A percentile compares a stretch with the other conserved stretches of the same genome.
Evolutionary conservation across 345 rosid species (phyloP).

Genomic region (Arabidopsis suecica): DNA sequence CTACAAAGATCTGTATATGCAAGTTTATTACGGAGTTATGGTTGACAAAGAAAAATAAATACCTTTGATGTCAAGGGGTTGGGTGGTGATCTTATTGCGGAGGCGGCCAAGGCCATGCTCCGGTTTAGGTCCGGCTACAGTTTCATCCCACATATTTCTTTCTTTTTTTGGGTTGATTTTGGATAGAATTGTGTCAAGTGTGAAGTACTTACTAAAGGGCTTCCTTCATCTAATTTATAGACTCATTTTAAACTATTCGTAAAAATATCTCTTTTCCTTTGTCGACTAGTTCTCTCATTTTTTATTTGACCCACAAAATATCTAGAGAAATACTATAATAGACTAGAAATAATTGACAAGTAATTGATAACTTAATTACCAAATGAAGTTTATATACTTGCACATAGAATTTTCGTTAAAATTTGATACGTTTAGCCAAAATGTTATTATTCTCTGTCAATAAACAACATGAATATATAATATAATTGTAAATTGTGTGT

Average conservation of each 20-base stretch:
- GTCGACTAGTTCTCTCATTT: not conserved
- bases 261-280: conserved; percentile 25
- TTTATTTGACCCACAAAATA: conserved; percentile 23
- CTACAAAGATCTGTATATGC: not conserved
- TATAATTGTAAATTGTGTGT: not conserved
- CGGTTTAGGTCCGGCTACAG: conserved; percentile 87
- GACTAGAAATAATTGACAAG: not conserved
- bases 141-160: conserved; percentile 83
- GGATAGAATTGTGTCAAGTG: not conserved
- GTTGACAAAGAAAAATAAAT: too few species aligned
- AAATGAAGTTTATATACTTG: not conserved
- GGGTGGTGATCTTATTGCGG: conserved; percentile 56
- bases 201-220: not conserved
- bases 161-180: conserved; percentile 24
- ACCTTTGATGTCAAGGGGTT: conserved; percentile 55
- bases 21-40: not conserved
- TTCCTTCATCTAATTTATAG: conserved; percentile 31
- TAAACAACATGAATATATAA: not conserved
- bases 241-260: conserved; percentile 11
- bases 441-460: not conserved
- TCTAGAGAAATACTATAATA: conserved; percentile 4
- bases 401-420: not conserved
- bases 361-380: not conserved
- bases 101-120: conserved; percentile 85
- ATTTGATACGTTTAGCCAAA: not conserved